These are phyloP conservation scores for Yamadazyma sp. DNA, from an alignment of 805 yeast genomes.

Conservation along the genomic window DNA sequence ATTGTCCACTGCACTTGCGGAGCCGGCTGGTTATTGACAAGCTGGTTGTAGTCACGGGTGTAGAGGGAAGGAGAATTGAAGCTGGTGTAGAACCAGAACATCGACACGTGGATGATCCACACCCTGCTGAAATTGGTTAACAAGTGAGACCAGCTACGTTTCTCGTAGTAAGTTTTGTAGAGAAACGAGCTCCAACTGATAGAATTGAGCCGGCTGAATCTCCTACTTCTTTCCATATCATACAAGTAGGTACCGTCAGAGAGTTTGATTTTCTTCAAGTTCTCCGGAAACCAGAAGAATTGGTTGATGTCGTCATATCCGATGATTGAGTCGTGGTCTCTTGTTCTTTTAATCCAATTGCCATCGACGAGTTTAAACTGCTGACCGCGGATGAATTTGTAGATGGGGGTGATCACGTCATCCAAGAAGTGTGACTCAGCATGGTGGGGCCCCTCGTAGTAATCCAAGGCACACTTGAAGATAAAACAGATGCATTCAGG, in stretches of 20 bases:
- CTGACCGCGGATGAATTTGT: conserved; percentile 65
- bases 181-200: conserved; percentile 44
- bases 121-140: conserved; percentile 51
- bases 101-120: conserved; percentile 51
- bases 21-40: conserved; percentile 45
- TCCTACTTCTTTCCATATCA: conserved; percentile 25
- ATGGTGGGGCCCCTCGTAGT: conserved; percentile 13
- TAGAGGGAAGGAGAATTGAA: conserved; percentile 52
- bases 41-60: conserved; percentile 41
- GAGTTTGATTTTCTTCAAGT: conserved; percentile 32
- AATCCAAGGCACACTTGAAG: conserved; percentile 28
- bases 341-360: conserved; percentile 55
- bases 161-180: conserved; percentile 48
- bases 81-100: conserved; percentile 53
- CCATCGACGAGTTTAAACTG: conserved; percentile 59
- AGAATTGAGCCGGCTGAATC: conserved; percentile 31
- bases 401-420: conserved; percentile 47
- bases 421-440: conserved; percentile 29
- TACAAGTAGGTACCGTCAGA: conserved; percentile 31
- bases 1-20: conserved; percentile 44
- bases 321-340: conserved; percentile 63
- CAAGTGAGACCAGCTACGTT: conserved; percentile 50
- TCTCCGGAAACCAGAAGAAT: conserved; percentile 47
- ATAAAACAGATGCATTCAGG: conserved; percentile 44
- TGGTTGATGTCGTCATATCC: conserved; percentile 59